Conservation (phyloP, 2,329 filamentous ascomycete species). For the Cladobotryum protrusum region DNA sequence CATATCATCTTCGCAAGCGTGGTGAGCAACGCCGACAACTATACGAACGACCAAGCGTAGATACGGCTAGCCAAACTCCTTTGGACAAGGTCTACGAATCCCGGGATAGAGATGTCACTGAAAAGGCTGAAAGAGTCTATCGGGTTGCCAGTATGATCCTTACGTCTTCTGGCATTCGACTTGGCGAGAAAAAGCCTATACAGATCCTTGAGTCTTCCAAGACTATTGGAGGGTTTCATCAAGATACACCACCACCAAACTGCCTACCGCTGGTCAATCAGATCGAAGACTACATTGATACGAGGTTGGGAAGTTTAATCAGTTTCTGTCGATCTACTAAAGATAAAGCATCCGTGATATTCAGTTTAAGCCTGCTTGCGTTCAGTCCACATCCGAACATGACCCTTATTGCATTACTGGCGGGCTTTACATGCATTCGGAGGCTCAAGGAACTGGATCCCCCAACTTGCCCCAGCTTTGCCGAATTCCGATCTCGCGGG, state of each 20-base stretch:
- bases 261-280: conserved; percentile 2
- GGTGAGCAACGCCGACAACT: neutral
- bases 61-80: neutral
- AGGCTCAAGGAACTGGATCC: conserved; percentile 1
- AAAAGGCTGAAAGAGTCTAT: neutral
- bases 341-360: neutral
- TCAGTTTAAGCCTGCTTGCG: conserved; percentile 11
- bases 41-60: neutral
- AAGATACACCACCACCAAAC: neutral
- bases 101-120: neutral
- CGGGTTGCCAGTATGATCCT: neutral
- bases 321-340: neutral
- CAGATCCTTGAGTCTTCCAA: neutral
- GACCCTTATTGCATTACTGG: conserved; percentile 9
- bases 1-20: conserved; percentile 2
- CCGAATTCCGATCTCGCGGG: conserved; percentile 10
- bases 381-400: conserved; percentile 8
- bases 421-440: conserved; percentile 3
- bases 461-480: conserved; percentile 5
- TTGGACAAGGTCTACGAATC: neutral
- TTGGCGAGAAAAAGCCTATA: neutral
- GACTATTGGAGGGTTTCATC: conserved; percentile 1
- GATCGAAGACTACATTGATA: conserved; percentile 3
- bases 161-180: neutral
- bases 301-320: conserved; percentile 5